Evolutionary conservation across 2,329 filamentous ascomycete genomes (phyloP).

Genomic region (Fusarium keratoplasticum): DNA sequence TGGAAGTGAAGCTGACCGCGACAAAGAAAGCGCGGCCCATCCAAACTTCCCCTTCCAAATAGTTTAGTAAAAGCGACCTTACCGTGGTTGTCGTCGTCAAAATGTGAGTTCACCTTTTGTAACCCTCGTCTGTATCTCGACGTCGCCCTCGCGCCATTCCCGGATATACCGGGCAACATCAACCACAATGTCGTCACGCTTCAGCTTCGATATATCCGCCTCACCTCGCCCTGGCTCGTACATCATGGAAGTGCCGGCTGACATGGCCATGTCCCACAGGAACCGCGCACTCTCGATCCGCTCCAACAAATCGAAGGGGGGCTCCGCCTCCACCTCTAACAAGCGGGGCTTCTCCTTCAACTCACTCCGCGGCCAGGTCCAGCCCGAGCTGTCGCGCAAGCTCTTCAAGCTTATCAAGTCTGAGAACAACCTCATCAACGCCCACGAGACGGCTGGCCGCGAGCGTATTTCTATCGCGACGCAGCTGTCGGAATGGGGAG

Average conservation of each 20-base stretch:
- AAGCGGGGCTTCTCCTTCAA: conserved; percentile 83
- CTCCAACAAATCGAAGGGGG: conserved; percentile 66
- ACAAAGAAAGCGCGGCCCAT: conserved; percentile 29
- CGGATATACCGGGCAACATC: not conserved
- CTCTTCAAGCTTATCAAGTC: conserved; percentile 95
- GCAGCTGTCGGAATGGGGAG: conserved; percentile 96
- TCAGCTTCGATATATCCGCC: conserved; percentile 47
- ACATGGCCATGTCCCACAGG: conserved; percentile 58
- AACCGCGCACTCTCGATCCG: conserved; percentile 81
- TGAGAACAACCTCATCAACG: conserved; percentile 87
- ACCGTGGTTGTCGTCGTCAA: conserved; percentile 7
- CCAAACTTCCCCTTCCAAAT: conserved; percentile 5
- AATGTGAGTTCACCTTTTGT: conserved; percentile 36
- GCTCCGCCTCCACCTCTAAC: conserved; percentile 52
- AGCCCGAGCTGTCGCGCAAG: conserved; percentile 89
- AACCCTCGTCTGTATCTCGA: not conserved
- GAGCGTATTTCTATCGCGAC: conserved; percentile 87
- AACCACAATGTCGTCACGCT: conserved; percentile 46
- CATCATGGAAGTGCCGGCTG: conserved; percentile 42
- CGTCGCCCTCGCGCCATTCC: not conserved
- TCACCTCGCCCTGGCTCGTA: conserved; percentile 31
- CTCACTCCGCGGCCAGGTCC: conserved; percentile 84
- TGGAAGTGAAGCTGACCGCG: conserved; percentile 26
- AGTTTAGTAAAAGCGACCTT: not conserved
- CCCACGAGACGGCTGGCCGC: conserved; percentile 85